A percentile compares a stretch with the other conserved stretches of the same genome.
These are phyloP conservation scores for Neurospora tetrasperma DNA, from an alignment of 495 filamentous ascomycete species.

Conservation along the genomic window DNA sequence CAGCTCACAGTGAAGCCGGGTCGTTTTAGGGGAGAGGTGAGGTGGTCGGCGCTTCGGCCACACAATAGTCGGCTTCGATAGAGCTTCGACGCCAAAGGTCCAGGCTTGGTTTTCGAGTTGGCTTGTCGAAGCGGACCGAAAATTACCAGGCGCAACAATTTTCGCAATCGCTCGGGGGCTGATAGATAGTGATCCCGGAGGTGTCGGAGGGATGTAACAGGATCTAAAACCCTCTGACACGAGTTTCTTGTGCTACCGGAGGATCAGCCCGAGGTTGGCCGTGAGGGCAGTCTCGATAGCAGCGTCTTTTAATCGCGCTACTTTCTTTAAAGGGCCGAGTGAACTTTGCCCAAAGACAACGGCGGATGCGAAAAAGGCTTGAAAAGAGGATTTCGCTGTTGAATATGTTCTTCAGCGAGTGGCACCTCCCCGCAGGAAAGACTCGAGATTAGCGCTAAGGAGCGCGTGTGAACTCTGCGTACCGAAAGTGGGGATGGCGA, in stretches of 20 bases:
- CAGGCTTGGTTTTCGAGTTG: neutral
- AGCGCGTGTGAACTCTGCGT: conserved; percentile 11
- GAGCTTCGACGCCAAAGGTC: conserved; percentile 10
- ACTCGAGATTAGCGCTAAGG: neutral
- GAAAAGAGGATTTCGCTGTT: neutral
- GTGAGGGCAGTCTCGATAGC: neutral
- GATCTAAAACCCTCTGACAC: conserved; percentile 1
- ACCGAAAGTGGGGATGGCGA: conserved; percentile 21
- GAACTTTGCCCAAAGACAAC: neutral
- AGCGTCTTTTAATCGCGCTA: conserved; percentile 1
- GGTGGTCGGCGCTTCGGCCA: conserved; percentile 32
- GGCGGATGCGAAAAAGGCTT: conserved; percentile 1
- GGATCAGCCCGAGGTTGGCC: neutral
- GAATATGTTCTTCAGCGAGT: neutral
- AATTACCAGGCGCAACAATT: conserved; percentile 1
- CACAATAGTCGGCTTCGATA: conserved; percentile 19
- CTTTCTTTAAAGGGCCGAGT: neutral
- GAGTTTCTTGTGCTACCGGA: conserved; percentile 7
- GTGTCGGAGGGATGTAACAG: conserved; percentile 1
- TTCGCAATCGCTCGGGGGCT: neutral
- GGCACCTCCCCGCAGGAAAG: conserved; percentile 1
- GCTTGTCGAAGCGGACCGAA: conserved; percentile 1
- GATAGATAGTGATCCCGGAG: neutral
- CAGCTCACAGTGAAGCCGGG: conserved; percentile 48
- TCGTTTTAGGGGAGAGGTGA: conserved; percentile 47